Evolutionary conservation across 371 early-diverging fungal species (phyloP), one percentile per base, ranked within the genome.

Genomic region (Chytridium lagenaria): DNA sequence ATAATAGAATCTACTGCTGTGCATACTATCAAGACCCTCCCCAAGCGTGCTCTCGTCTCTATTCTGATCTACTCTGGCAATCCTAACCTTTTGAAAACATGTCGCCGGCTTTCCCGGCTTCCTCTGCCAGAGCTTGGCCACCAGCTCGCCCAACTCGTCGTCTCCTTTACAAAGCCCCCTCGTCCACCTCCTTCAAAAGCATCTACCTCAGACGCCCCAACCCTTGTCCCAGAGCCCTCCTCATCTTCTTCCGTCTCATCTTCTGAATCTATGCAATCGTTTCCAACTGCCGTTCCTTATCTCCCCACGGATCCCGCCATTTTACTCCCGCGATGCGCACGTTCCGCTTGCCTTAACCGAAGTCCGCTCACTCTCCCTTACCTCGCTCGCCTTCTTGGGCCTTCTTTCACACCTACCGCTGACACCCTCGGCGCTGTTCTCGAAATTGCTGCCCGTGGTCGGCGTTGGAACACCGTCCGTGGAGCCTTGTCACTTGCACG

Each of bases 401-500:
- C 51, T 19, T 3, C 34, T 2, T 34, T 51, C 31, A 50, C 38
- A 15, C 39, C 66, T 1, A 40, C 66, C 1, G 31, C 23, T 26
- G 75, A 69, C 31, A 74, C 75, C 16, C 57, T 74, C 2, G 55
- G 67, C 7, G 75, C 75, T 1, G 70, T 74, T 22, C 23, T 74
- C 26, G 75, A 74, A 26, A 69, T 74, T 55, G 75, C 70, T 0
- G 71, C 70, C 2, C 61, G 70, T 26, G 75, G 70, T n/a, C 30
- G 59, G 59, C 64, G 75, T 3, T 74, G 75, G 75, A 74, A 74
- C 59, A 74, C 59, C 5, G 75, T 74, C 19, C 69, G 66, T 40
- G 75, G 75, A 3, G 75, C 70, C 3, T n/a, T 74, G 0, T 28
- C 12, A 28, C 59, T 74, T 3, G 69, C 75, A 23, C 7, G 57